Conservation (phyloP, 2,329 filamentous ascomycete species). For the Chaetothyriales sp. region DNA sequence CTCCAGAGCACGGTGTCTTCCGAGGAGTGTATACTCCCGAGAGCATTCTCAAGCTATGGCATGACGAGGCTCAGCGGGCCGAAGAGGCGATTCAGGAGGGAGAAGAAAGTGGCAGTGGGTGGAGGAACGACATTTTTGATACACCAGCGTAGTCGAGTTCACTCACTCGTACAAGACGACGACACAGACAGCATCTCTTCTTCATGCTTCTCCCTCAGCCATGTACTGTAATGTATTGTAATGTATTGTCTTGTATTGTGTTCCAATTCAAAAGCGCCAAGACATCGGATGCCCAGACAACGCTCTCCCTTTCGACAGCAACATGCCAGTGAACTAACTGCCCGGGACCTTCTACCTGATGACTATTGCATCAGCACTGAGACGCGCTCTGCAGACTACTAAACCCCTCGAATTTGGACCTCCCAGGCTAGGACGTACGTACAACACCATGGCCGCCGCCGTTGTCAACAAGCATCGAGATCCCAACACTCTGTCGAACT, state of each 20-base stretch:
- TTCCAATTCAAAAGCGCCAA: no score
- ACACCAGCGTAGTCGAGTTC: conserved; percentile 21
- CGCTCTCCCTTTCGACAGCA: not conserved
- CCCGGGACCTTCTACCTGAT: not conserved
- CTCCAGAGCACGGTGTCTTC: conserved; percentile 52
- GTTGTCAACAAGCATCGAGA: conserved; percentile 45
- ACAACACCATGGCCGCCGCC: conserved; percentile 19
- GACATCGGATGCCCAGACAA: no score
- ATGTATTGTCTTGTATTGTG: no score
- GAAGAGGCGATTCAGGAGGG: conserved; percentile 57
- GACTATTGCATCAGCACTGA: not conserved
- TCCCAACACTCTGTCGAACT: conserved; percentile 84
- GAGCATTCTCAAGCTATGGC: conserved; percentile 79
- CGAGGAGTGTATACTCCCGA: conserved; percentile 75
- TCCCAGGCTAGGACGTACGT: not conserved
- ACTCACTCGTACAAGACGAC: no score
- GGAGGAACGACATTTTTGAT: conserved; percentile 75
- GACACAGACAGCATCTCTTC: not conserved
- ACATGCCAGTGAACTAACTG: not conserved
- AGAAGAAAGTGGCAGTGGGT: conserved; percentile 49
- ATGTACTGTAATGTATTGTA: no score
- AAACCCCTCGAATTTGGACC: not conserved
- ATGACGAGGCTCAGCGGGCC: conserved; percentile 58
- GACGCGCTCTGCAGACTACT: not conserved
- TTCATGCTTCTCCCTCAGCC: no score